A percentile compares a stretch with the other conserved stretches of the same genome.
Conservation (phyloP, 306 rosid genomes). For the Malus orientalis region DNA sequence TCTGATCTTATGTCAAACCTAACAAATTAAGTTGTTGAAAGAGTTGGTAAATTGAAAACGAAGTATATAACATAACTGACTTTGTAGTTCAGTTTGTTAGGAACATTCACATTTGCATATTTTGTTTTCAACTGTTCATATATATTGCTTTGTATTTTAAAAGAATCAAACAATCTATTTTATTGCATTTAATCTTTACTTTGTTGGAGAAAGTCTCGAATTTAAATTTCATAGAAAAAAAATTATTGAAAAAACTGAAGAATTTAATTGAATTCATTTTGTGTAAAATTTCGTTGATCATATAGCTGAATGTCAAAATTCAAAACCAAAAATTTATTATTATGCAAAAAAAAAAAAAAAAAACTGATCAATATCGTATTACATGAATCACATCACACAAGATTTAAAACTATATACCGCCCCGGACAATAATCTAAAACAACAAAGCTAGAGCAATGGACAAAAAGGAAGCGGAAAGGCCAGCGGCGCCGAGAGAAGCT, state of each 20-base stretch:
- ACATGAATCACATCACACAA: not conserved
- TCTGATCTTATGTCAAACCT: not conserved
- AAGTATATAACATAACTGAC: no score
- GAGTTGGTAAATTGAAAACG: not conserved
- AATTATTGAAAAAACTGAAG: no score
- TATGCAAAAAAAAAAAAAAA: not conserved
- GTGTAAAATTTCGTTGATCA: not conserved
- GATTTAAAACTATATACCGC: slow-evolving; percentile 4
- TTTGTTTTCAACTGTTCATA: no score
- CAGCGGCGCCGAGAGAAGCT: slow-evolving; percentile 20
- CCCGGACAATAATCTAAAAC: slow-evolving; percentile 20
- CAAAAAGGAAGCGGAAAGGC: slow-evolving; percentile 28
- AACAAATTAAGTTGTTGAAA: not conserved
- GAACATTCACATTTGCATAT: no score
- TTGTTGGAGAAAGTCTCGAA: no score
- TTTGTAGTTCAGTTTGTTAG: not conserved
- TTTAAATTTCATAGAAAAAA: no score
- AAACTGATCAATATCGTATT: not conserved
- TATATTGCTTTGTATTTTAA: no score
- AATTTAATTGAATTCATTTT: not conserved
- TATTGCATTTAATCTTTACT: no score
- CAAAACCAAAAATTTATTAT: not conserved
- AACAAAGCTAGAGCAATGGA: slow-evolving; percentile 35
- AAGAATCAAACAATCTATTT: not conserved
- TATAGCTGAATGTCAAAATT: not conserved